A percentile compares a stretch with the other conserved stretches of the same genome.
phyloP scores from a whole-genome alignment of 78 protist genomes.

The Emiliania huxleyi region DNA sequence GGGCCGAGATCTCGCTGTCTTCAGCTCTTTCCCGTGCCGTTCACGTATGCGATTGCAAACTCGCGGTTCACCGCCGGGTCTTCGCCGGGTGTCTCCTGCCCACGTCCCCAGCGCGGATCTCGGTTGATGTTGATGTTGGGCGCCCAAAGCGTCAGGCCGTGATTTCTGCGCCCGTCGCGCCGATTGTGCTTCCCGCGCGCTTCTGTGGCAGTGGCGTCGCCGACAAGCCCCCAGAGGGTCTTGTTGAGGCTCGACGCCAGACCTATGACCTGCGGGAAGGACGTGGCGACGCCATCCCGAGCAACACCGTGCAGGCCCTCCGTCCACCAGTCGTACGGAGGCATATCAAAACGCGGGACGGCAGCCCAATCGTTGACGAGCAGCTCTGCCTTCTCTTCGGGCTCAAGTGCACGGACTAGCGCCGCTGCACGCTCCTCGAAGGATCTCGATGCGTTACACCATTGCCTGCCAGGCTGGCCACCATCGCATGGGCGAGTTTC shows the following conservation, averaged over 20 bases:
- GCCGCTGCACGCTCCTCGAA: not conserved
- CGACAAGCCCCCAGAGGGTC: not conserved
- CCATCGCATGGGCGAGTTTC: not conserved
- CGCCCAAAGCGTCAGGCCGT: conserved; percentile 44
- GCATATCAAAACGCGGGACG: conserved; percentile 19
- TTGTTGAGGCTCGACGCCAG: conserved; percentile 30
- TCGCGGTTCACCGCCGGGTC: conserved; percentile 44
- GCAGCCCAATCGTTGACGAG: not conserved
- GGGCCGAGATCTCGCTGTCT: too few relatives aligned
- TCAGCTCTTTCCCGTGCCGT: too few relatives aligned
- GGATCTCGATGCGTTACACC: not conserved
- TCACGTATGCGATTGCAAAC: conserved; percentile 2
- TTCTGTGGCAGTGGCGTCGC: conserved; percentile 30
- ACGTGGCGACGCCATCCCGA: conserved; percentile 31
- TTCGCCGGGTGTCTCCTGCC: conserved; percentile 60
- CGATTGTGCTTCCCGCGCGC: conserved; percentile 53
- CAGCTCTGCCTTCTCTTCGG: not conserved
- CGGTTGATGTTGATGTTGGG: conserved; percentile 62
- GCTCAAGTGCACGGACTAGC: not conserved
- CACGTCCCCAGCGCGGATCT: conserved; percentile 67
- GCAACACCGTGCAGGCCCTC: conserved; percentile 69
- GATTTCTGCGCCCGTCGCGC: too few relatives aligned
- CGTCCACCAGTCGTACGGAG: conserved; percentile 45
- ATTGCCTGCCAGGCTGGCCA: not conserved
- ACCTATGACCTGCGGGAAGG: conserved; percentile 48